A percentile compares a stretch with the other conserved stretches of the same genome.
These are phyloP conservation scores for Tolypocladium album DNA, from an alignment of 2,329 filamentous ascomycete species.

Conservation along the genomic window DNA sequence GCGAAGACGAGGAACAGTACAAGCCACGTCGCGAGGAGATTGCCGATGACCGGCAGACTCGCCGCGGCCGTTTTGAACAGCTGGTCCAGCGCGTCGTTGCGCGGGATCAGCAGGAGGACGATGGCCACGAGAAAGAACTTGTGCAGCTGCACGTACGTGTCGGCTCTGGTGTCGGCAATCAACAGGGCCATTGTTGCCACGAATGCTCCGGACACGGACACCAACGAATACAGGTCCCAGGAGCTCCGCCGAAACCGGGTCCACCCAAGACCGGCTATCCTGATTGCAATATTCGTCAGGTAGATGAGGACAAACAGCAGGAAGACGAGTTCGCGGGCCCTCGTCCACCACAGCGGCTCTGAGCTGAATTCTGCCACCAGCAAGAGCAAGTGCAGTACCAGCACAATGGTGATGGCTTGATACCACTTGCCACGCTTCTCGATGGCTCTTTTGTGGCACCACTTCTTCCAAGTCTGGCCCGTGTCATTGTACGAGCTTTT, in stretches of 20 bases:
- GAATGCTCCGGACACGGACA: slow-evolving; percentile 71
- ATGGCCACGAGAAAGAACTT: slow-evolving; percentile 91
- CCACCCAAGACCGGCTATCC: slow-evolving; percentile 85
- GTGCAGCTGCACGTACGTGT: slow-evolving; percentile 68
- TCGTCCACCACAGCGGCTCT: slow-evolving; percentile 61
- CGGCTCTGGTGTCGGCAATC: slow-evolving; percentile 47
- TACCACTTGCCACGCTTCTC: slow-evolving; percentile 95
- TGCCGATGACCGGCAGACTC: slow-evolving; percentile 81
- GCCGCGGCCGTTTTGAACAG: slow-evolving; percentile 97
- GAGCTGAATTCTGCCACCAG: slow-evolving; percentile 79
- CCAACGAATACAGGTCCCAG: slow-evolving; percentile 85
- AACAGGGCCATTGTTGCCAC: slow-evolving; percentile 68
- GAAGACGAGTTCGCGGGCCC: slow-evolving; percentile 64
- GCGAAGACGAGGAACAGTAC: slow-evolving; percentile 94
- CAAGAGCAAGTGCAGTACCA: slow-evolving; percentile 74
- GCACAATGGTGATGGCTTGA: slow-evolving; percentile 62
- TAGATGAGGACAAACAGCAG: slow-evolving; percentile 74
- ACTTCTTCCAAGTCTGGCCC: slow-evolving; percentile 70
- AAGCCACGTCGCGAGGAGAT: slow-evolving; percentile 91
- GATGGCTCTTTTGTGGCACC: slow-evolving; percentile 90
- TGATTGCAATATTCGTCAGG: slow-evolving; percentile 69
- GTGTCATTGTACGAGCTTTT: slow-evolving; percentile 78
- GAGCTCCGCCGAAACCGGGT: slow-evolving; percentile 82
- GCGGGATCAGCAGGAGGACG: slow-evolving; percentile 79
- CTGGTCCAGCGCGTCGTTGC: slow-evolving; percentile 94